Conservation (phyloP, 2,329 filamentous ascomycete genomes). For the Arthrobotrys pseudoclavata region DNA sequence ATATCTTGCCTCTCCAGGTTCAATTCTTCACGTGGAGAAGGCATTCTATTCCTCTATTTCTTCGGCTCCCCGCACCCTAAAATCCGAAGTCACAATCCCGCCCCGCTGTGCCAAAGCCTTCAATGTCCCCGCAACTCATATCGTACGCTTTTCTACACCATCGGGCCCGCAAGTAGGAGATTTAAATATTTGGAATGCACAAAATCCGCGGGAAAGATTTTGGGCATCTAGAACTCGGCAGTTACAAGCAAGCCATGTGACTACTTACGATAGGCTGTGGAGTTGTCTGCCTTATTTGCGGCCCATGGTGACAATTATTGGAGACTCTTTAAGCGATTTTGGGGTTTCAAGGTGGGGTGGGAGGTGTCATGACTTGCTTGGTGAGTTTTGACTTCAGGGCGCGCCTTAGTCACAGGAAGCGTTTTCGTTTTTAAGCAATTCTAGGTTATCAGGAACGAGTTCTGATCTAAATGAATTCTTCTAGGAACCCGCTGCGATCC, state of each 20-base stretch:
- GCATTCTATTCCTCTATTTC: constrained; percentile 29
- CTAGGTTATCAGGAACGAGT: neutral
- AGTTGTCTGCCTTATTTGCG: constrained; percentile 81
- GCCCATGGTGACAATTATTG: constrained; percentile 78
- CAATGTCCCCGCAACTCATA: constrained; percentile 26
- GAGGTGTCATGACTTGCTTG: constrained; percentile 81
- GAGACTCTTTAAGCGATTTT: constrained; percentile 74
- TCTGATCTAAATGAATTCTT: neutral
- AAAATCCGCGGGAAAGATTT: constrained; percentile 36
- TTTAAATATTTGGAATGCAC: constrained; percentile 35
- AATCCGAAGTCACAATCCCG: constrained; percentile 25
- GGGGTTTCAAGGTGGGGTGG: constrained; percentile 73
- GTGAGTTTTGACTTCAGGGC: constrained; percentile 65
- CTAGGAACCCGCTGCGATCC: constrained; percentile 80
- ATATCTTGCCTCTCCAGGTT: constrained; percentile 28
- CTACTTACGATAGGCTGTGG: constrained; percentile 81
- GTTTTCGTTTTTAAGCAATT: neutral
- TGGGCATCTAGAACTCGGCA: constrained; percentile 73
- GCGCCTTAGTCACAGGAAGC: too few relatives aligned
- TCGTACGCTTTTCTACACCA: constrained; percentile 33
- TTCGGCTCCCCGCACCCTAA: constrained; percentile 23
- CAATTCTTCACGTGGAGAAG: constrained; percentile 40
- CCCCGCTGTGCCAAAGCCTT: constrained; percentile 37
- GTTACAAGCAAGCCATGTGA: constrained; percentile 81
- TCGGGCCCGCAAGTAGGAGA: constrained; percentile 36